These are phyloP conservation scores for Polytrichum formosum DNA, from an alignment of 225 moss, liverwort and hornwort species.

Conservation along the genomic window DNA sequence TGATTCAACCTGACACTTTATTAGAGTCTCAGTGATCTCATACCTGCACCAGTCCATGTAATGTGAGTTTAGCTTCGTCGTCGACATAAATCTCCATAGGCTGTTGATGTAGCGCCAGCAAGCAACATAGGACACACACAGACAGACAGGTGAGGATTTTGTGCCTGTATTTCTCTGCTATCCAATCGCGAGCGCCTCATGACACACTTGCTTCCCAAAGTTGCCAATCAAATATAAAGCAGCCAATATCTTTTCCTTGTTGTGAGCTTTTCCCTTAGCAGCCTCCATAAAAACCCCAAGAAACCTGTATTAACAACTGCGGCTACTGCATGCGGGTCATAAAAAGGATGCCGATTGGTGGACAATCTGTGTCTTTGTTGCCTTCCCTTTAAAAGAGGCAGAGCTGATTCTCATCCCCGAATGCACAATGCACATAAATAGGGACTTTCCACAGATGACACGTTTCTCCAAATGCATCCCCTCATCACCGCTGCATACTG, in stretches of 20 bases:
- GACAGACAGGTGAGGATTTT: slow-evolving; percentile 36
- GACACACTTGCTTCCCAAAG: slow-evolving; percentile 10
- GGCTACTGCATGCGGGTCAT: slow-evolving; percentile 26
- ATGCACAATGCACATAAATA: slow-evolving; percentile 32
- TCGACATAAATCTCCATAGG: slow-evolving; percentile 78
- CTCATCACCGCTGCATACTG: slow-evolving; percentile 17
- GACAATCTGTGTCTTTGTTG: slow-evolving; percentile 21
- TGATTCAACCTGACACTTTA: no score
- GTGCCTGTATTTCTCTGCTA: slow-evolving; percentile 14
- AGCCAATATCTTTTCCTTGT: slow-evolving; percentile 17
- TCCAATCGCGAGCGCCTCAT: slow-evolving; percentile 17
- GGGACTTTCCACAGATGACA: slow-evolving; percentile 26
- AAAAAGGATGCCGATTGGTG: slow-evolving; percentile 21
- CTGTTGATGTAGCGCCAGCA: slow-evolving; percentile 44
- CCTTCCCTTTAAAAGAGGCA: slow-evolving; percentile 14
- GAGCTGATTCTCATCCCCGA: slow-evolving; percentile 23
- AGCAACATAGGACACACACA: slow-evolving; percentile 29
- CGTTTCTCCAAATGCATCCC: slow-evolving; percentile 15
- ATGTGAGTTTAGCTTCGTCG: slow-evolving; percentile 68
- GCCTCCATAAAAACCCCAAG: slow-evolving; percentile 28
- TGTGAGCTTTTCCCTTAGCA: slow-evolving; percentile 26
- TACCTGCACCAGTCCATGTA: slow-evolving; percentile 68
- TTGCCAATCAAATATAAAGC: slow-evolving; percentile 17
- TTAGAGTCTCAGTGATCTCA: no score
- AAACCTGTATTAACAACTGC: slow-evolving; percentile 23